phyloP scores from a whole-genome alignment of 1,139 yeast genomes.

The Zygosaccharomyces sapae region DNA sequence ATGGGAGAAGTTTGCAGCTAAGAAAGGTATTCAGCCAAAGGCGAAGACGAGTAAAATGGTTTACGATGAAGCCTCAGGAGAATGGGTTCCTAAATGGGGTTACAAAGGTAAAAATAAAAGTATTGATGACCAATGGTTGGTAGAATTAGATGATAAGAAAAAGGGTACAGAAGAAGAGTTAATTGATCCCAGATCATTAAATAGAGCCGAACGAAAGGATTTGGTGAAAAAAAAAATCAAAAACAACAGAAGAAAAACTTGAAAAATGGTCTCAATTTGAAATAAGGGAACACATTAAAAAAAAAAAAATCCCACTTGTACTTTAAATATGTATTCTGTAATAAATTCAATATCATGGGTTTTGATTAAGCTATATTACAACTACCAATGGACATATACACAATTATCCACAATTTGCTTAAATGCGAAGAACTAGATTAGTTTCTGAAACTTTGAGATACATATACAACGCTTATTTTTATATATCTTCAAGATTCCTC shows the following conservation, averaged over 20 bases:
- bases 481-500: not conserved
- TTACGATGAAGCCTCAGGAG: conserved; percentile 81
- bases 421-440: not conserved
- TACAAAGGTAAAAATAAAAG: conserved; percentile 89
- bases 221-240: conserved; percentile 77
- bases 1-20: conserved; percentile 96
- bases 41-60: conserved; percentile 88
- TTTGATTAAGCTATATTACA: not conserved
- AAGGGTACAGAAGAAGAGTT: conserved; percentile 65
- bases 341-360: not conserved
- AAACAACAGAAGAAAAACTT: conserved; percentile 82
- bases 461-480: not conserved
- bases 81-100: conserved; percentile 99
- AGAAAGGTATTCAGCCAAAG: conserved; percentile 90
- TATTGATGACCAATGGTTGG: conserved; percentile 89
- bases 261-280: conserved; percentile 34
- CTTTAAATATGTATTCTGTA: not conserved
- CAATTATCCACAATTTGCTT: no score
- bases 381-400: no score
- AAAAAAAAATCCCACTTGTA: not conserved
- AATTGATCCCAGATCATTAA: conserved; percentile 79
- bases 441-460: not conserved
- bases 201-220: conserved; percentile 77
- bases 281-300: conserved; percentile 3
- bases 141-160: conserved; percentile 79